phyloP scores from a whole-genome alignment of 1,284 basidiomycete species.

The Ustilago lituana region DNA sequence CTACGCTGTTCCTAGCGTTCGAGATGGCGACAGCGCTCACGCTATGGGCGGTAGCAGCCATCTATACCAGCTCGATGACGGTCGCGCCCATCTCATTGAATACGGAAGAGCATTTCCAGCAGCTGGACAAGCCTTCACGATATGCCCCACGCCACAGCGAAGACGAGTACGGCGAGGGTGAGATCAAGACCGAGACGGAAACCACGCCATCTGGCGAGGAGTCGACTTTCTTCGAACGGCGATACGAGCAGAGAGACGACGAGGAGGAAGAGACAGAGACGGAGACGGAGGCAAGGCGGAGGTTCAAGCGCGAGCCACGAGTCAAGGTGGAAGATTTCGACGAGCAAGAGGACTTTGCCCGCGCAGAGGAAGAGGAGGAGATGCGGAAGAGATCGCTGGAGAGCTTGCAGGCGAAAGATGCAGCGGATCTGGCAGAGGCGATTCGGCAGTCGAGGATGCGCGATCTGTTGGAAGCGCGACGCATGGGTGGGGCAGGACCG shows the following conservation, averaged over 20 bases:
- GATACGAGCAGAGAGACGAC: neutral
- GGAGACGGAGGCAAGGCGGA: conserved; percentile 9
- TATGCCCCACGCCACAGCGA: neutral
- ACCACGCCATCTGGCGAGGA: conserved; percentile 16
- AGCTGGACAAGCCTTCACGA: conserved; percentile 10
- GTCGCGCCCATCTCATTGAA: conserved; percentile 15
- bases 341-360: conserved; percentile 7
- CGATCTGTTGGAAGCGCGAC: conserved; percentile 41
- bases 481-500: conserved; percentile 49
- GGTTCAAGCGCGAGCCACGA: conserved; percentile 19
- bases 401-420: conserved; percentile 47
- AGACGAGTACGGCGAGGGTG: neutral
- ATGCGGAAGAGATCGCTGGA: conserved; percentile 34
- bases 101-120: conserved; percentile 38
- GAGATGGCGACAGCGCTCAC: conserved; percentile 61
- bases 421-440: conserved; percentile 43
- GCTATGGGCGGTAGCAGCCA: conserved; percentile 56
- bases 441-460: conserved; percentile 41
- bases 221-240: conserved; percentile 9
- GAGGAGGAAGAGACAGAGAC: conserved; percentile 38
- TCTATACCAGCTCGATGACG: conserved; percentile 54
- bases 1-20: conserved; percentile 56
- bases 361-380: conserved; percentile 16
- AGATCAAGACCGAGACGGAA: conserved; percentile 16
- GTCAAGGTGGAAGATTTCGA: conserved; percentile 36